Evolutionary conservation across 257 asterid species (phyloP).

Genomic region (Rubia yunnanensis): DNA sequence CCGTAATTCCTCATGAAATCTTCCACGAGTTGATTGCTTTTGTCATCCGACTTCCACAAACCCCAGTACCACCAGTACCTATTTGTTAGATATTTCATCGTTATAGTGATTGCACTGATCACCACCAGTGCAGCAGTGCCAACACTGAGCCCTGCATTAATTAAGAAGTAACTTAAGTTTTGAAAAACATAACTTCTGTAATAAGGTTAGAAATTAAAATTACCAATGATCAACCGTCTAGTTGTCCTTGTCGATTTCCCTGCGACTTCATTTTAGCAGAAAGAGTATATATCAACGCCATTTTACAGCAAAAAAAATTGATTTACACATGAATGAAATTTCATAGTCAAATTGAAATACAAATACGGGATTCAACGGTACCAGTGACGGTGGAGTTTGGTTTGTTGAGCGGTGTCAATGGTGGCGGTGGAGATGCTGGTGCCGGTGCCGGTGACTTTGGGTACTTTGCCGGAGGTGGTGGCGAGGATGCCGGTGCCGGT

Average conservation of each 20-base stretch:
- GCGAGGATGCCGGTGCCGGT: too few relatives aligned
- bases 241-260: not conserved
- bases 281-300: too few relatives aligned
- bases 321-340: too few relatives aligned
- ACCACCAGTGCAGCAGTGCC: constrained; percentile 6
- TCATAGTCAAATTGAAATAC: too few relatives aligned
- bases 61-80: constrained; percentile 9
- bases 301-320: too few relatives aligned
- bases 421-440: too few relatives aligned
- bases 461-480: not conserved
- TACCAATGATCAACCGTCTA: not conserved
- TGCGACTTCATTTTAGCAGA: not conserved
- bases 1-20: too few relatives aligned
- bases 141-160: constrained; percentile 20
- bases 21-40: not conserved
- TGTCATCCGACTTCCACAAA: too few relatives aligned
- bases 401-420: not conserved
- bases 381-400: not conserved
- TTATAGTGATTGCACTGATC: not conserved
- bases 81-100: constrained; percentile 16
- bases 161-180: not conserved
- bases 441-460: too few relatives aligned
- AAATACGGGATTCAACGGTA: not conserved
- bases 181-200: not conserved
- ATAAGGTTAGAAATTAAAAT: not conserved